These are phyloP conservation scores for Alternaria viburni DNA, from an alignment of 2,329 filamentous ascomycete species.

Conservation along the genomic window DNA sequence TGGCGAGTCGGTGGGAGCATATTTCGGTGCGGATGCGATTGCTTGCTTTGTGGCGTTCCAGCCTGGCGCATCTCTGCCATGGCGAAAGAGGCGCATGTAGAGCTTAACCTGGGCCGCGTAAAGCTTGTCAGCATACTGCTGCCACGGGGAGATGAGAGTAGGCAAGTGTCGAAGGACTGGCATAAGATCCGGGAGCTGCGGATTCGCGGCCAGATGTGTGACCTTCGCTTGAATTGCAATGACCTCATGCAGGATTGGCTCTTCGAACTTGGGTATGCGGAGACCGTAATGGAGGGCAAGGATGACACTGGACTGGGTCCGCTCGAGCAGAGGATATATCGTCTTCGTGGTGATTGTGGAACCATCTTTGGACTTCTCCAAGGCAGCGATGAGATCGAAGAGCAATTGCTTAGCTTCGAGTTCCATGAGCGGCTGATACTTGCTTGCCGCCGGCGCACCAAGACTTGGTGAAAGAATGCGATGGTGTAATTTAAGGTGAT, in stretches of 20 bases:
- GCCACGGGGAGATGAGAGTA: conserved; percentile 9
- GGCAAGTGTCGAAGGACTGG: conserved; percentile 10
- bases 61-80: conserved; percentile 5
- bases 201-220: conserved; percentile 14
- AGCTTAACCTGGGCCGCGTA: conserved; percentile 12
- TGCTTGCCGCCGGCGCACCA: conserved; percentile 8
- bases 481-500: conserved; percentile 15
- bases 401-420: conserved; percentile 14
- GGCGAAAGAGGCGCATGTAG: conserved; percentile 10
- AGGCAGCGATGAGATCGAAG: conserved; percentile 6
- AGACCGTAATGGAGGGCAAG: conserved; percentile 16
- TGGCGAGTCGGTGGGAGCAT: not conserved
- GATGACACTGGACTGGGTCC: conserved; percentile 16
- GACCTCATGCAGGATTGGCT: conserved; percentile 10
- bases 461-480: conserved; percentile 15
- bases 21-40: conserved; percentile 5
- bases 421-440: conserved; percentile 13
- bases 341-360: conserved; percentile 8
- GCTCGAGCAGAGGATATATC: conserved; percentile 11
- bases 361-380: conserved; percentile 1
- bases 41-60: conserved; percentile 18
- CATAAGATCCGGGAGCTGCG: conserved; percentile 14
- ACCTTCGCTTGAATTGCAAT: conserved; percentile 10
- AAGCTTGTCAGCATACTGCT: conserved; percentile 11
- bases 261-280: conserved; percentile 8